phyloP scores from a whole-genome alignment of 257 asterid genomes.

The Paraleonurus japonicus region DNA sequence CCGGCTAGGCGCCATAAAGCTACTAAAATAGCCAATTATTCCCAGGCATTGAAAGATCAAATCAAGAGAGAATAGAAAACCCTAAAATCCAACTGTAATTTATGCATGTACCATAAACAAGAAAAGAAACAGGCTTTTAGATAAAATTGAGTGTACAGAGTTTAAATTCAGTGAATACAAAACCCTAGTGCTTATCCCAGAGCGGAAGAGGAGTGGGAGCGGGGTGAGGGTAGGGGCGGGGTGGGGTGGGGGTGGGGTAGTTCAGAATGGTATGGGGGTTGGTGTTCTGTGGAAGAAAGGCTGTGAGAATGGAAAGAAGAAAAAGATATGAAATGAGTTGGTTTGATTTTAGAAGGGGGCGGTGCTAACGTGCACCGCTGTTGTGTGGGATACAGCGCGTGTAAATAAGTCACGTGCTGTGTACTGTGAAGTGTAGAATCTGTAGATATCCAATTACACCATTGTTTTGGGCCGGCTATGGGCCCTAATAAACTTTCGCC shows the following conservation, averaged over 20 bases:
- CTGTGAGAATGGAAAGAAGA: slow-evolving; percentile 16
- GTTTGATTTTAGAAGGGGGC: slow-evolving; percentile 16
- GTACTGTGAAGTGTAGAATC: not conserved
- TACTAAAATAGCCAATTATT: slow-evolving; percentile 25
- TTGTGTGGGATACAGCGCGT: slow-evolving; percentile 24
- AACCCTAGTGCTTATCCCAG: slow-evolving; percentile 45
- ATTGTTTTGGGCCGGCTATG: not conserved
- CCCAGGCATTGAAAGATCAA: slow-evolving; percentile 54
- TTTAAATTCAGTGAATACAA: slow-evolving; percentile 20
- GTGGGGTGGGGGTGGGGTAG: slow-evolving; percentile 31
- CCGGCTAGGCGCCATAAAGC: slow-evolving; percentile 76
- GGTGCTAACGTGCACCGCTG: slow-evolving; percentile 47
- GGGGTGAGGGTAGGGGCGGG: not conserved
- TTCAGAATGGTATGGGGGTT: slow-evolving; percentile 35
- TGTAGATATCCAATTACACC: slow-evolving; percentile 5
- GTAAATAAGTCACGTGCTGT: not conserved
- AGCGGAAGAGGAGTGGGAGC: not conserved
- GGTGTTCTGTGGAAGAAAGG: slow-evolving; percentile 37
- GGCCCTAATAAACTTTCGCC: not conserved
- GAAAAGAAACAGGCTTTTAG: not conserved
- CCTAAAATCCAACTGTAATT: slow-evolving; percentile 35
- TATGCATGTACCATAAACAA: slow-evolving; percentile 9
- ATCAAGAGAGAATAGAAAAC: slow-evolving; percentile 23
- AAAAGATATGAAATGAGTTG: slow-evolving; percentile 32
- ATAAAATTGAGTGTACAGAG: not conserved